Conservation (phyloP, 176 grass and related monocot species). For the Secale cereale region DNA sequence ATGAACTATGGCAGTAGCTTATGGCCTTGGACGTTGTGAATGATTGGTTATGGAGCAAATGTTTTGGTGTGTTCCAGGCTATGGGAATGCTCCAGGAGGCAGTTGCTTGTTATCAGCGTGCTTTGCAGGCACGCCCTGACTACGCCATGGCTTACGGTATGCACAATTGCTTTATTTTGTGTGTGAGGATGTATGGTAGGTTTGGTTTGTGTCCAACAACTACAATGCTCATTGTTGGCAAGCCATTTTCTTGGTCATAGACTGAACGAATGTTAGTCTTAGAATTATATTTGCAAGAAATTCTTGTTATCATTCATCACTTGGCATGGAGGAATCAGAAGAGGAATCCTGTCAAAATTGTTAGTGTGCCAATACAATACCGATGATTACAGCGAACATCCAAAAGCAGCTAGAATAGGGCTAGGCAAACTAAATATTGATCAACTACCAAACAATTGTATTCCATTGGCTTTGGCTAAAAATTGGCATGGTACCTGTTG, state of each 20-base stretch:
- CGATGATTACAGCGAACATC: not conserved
- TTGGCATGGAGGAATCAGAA: not conserved
- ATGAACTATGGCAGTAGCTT: not conserved
- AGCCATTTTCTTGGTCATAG: not conserved
- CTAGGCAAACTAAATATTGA: not conserved
- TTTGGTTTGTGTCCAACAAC: constrained; percentile 14
- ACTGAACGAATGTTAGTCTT: not conserved
- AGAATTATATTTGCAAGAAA: not conserved
- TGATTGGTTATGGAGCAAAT: constrained; percentile 11
- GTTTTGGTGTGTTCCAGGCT: constrained; percentile 58
- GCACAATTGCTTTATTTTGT: not conserved
- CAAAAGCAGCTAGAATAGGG: not conserved
- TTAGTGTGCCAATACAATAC: not conserved
- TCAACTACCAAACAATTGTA: not conserved
- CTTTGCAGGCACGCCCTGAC: constrained; percentile 73
- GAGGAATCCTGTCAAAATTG: not conserved
- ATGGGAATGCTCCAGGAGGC: constrained; percentile 90
- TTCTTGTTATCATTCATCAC: not conserved
- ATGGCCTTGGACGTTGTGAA: not conserved
- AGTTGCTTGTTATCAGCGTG: constrained; percentile 88
- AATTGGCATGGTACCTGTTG: constrained; percentile 1
- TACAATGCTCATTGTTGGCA: not conserved
- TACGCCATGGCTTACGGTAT: constrained; percentile 91
- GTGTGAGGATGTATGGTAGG: constrained; percentile 5
- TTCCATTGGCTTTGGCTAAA: not conserved